Percentiles rank a stretch among this genome's conserved stretches.
phyloP scores from a whole-genome alignment of 768 basidiomycete genomes.

The Mycena kentingensis region DNA sequence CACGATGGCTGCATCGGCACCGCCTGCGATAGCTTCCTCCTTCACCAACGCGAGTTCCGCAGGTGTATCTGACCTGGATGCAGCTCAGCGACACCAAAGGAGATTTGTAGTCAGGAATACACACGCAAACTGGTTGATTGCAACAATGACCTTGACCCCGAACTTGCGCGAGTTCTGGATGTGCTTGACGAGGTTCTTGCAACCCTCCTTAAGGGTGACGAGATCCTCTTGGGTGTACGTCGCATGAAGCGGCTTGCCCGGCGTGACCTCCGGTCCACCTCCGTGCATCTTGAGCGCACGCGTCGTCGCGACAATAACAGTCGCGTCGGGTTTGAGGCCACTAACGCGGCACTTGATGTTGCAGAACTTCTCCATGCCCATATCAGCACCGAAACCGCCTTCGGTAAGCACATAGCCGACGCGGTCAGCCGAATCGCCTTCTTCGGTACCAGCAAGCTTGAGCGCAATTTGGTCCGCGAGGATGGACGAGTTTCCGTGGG shows the following conservation, averaged over 20 bases:
- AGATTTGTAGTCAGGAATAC: conserved; percentile 36
- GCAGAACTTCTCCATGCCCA: conserved; percentile 99
- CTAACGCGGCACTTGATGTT: conserved; percentile 98
- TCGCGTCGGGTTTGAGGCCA: conserved; percentile 90
- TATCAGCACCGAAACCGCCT: conserved; percentile 98
- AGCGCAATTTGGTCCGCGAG: conserved; percentile 96
- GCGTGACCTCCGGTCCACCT: conserved; percentile 94
- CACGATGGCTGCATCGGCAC: conserved; percentile 93
- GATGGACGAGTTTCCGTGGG: conserved; percentile 98
- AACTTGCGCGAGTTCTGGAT: conserved; percentile 96
- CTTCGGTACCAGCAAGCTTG: conserved; percentile 94
- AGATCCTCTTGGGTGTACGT: conserved; percentile 95
- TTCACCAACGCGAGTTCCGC: conserved; percentile 89
- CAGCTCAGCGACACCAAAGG: conserved; percentile 3
- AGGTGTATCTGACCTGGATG: conserved; percentile 75
- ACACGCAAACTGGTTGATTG: conserved; percentile 92
- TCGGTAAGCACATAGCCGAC: conserved; percentile 97
- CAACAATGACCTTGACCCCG: conserved; percentile 94
- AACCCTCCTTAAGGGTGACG: conserved; percentile 85
- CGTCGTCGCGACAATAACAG: conserved; percentile 95
- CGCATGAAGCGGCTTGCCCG: conserved; percentile 90
- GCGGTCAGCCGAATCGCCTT: conserved; percentile 78
- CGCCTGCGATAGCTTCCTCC: conserved; percentile 75
- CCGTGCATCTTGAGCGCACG: conserved; percentile 99
- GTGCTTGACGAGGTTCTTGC: conserved; percentile 90